Evolutionary conservation across 495 filamentous ascomycete genomes (phyloP), one percentile per base, ranked within the genome.

Genomic region (Hypoxylon cercidicola): DNA sequence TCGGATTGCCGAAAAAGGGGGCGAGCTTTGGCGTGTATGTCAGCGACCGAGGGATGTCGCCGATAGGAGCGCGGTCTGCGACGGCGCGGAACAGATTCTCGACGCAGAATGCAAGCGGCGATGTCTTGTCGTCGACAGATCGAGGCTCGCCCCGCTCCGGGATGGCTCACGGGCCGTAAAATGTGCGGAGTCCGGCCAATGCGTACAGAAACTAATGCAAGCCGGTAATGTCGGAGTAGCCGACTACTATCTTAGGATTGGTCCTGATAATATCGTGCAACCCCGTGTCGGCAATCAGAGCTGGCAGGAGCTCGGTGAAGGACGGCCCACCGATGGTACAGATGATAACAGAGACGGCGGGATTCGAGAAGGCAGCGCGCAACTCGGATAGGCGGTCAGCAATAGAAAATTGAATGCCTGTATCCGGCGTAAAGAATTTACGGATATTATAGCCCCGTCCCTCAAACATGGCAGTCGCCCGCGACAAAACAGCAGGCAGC

Each of bases 191-290:
- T 11, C 74, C 73, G 4, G 66, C 53, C 30, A 52, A n/a, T 10
- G 70, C 61, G 47, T 68, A 60, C 30, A 78, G 58, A 25, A 75
- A 72, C 63, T 74, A 73, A 48, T 74, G 69, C 12, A 78, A 43
- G 25, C 70, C 64, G 23, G 74, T 76, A 40, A 74, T 77, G 59
- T 79, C 75, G 11, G 69, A 73, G 40, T 66, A 77, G 11, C 76
- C 75, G 11, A 72, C 62, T 37, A 78, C 69, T 19, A 76, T 71
- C 66, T 77, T 78, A 2, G 72, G 74, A 34, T 76, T 66, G 1
- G 55, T 47, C 7, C 58, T 55, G 30, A 78, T 68, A 19, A 64
- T 34, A 6, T 54, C 55, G 49, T 72, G 73, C 0, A 68, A 45
- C 5, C 52, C 62, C 8, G 53, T 55, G 45, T 73, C 64, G 28